Evolutionary conservation across 2,329 filamentous ascomycete genomes (phyloP).

Genomic region (Chalaropsis thielavioides): DNA sequence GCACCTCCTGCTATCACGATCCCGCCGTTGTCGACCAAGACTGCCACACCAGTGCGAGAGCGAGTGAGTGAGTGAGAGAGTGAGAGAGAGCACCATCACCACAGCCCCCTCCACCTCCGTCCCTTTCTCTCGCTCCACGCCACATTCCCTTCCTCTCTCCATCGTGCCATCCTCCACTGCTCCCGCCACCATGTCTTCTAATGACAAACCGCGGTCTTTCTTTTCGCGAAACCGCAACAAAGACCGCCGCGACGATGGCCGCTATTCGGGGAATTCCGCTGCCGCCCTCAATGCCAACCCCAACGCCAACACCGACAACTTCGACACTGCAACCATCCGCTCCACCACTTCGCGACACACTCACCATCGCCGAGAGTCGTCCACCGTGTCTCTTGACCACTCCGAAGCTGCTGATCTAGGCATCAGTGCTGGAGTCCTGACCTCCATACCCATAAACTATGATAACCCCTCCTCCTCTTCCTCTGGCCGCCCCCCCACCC

Average conservation of each 20-base stretch:
- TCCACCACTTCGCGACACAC: conserved; percentile 16
- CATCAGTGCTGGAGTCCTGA: conserved; percentile 68
- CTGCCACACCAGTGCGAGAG: neutral
- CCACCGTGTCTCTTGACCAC: conserved; percentile 55
- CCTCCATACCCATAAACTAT: conserved; percentile 62
- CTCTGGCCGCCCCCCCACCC: conserved; percentile 54
- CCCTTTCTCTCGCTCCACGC: neutral
- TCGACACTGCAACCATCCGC: conserved; percentile 15
- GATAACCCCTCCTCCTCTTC: conserved; percentile 42
- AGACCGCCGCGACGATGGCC: conserved; percentile 46
- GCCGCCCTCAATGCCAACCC: conserved; percentile 45
- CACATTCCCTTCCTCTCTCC: neutral
- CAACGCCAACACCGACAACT: conserved; percentile 44
- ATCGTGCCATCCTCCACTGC: conserved; percentile 55
- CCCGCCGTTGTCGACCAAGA: neutral
- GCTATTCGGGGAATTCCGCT: conserved; percentile 42
- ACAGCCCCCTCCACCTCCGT: neutral
- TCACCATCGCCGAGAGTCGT: conserved; percentile 58
- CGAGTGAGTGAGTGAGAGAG: neutral
- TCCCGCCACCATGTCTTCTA: conserved; percentile 57
- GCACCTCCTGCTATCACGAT: neutral
- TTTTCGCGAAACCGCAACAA: conserved; percentile 72
- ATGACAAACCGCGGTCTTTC: conserved; percentile 61
- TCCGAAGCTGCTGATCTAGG: conserved; percentile 49
- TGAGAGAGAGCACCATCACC: neutral